Conservation (phyloP, 352 stramenopile species). For the Phytophthora pseudosyringae region DNA sequence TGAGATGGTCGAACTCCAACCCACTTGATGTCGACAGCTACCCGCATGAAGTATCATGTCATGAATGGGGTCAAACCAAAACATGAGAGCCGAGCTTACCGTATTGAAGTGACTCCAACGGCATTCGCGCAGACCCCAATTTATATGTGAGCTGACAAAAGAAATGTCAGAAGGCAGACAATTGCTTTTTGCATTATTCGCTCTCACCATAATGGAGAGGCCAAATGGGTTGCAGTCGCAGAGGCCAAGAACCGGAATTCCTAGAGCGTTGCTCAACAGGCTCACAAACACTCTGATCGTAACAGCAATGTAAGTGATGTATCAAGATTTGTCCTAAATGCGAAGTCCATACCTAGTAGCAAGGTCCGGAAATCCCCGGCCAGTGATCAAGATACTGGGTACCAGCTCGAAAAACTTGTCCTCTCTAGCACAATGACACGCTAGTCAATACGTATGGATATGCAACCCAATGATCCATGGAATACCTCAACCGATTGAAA, state of each 20-base stretch:
- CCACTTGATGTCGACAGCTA: constrained; percentile 90
- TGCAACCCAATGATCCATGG: background rate
- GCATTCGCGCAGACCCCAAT: constrained; percentile 87
- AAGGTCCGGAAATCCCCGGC: constrained; percentile 95
- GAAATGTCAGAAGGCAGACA: background rate
- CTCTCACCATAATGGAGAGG: constrained; percentile 88
- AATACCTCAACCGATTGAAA: constrained; percentile 91
- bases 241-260: constrained; percentile 91
- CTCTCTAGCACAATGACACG: constrained; percentile 50
- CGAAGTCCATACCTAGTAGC: constrained; percentile 76
- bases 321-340: background rate
- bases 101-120: constrained; percentile 68
- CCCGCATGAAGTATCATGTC: background rate
- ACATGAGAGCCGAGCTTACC: constrained; percentile 30
- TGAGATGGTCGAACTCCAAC: constrained; percentile 91
- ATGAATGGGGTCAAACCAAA: constrained; percentile 1
- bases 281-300: constrained; percentile 81
- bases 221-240: constrained; percentile 96
- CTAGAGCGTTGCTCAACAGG: constrained; percentile 69
- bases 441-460: background rate
- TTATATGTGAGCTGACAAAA: constrained; percentile 87
- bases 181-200: background rate
- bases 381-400: constrained; percentile 94
- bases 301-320: background rate
- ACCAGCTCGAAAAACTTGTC: constrained; percentile 88